Conservation (phyloP, 1,284 basidiomycete species). For the Irpex rosettiformis region DNA sequence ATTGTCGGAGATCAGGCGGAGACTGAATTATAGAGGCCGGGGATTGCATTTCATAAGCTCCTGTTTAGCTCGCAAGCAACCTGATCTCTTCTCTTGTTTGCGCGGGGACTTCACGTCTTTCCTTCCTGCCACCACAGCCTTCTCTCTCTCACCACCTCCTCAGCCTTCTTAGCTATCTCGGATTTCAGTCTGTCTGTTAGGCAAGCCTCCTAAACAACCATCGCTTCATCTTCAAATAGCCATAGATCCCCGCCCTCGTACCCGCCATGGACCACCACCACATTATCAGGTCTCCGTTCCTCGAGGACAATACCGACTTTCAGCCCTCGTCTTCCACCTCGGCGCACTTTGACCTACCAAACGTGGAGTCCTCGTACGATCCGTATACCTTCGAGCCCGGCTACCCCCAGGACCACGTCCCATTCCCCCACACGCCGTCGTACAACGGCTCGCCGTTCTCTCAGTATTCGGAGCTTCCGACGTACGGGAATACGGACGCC, state of each 20-base stretch:
- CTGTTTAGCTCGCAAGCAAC: conserved; percentile 7
- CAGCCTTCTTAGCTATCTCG: conserved; percentile 7
- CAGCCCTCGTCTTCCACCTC: conserved; percentile 21
- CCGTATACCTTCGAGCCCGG: conserved; percentile 32
- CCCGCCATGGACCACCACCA: conserved; percentile 22
- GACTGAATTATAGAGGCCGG: conserved; percentile 5
- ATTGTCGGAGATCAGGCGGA: conserved; percentile 1
- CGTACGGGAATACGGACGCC: conserved; percentile 41
- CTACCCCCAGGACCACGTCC: conserved; percentile 18
- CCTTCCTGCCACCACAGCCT: conserved; percentile 14
- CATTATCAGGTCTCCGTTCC: conserved; percentile 22
- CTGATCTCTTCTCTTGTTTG: conserved; percentile 8
- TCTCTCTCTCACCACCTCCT: not conserved
- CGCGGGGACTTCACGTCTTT: conserved; percentile 9
- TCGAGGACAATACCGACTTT: conserved; percentile 24
- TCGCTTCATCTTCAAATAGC: conserved; percentile 23
- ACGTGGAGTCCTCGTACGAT: conserved; percentile 31
- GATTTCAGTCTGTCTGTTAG: conserved; percentile 3
- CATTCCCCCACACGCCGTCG: conserved; percentile 46
- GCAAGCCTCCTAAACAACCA: conserved; percentile 21
- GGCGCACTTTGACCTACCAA: conserved; percentile 25
- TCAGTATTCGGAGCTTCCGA: conserved; percentile 55
- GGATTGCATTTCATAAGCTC: conserved; percentile 12
- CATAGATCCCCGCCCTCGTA: conserved; percentile 21
- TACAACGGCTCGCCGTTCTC: conserved; percentile 67